Evolutionary conservation across 768 basidiomycete species (phyloP).

Genomic region (Auricularia sp.): DNA sequence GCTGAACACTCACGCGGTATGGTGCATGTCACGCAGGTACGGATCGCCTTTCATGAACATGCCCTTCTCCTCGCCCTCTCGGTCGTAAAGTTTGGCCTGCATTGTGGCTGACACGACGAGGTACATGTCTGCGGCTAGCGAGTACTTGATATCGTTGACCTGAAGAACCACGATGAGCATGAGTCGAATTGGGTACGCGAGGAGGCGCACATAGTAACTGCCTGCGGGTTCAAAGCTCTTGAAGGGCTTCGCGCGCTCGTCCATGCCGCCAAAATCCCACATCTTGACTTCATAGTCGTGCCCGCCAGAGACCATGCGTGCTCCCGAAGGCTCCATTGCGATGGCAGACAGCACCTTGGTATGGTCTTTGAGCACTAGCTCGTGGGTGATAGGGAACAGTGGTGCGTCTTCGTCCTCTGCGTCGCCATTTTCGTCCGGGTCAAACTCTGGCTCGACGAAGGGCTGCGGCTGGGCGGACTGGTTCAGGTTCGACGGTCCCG

Average conservation of each 20-base stretch:
- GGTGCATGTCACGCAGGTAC: slow-evolving; percentile 97
- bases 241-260: slow-evolving; percentile 77
- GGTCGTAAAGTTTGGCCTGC: slow-evolving; percentile 81
- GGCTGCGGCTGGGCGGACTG: slow-evolving; percentile 19
- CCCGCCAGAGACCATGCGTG: slow-evolving; percentile 80
- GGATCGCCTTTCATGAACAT: slow-evolving; percentile 90
- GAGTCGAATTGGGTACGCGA: neutral
- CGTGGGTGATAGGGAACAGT: slow-evolving; percentile 80
- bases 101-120: slow-evolving; percentile 81
- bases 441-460: slow-evolving; percentile 30
- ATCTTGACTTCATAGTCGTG: slow-evolving; percentile 97
- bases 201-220: slow-evolving; percentile 67
- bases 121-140: slow-evolving; percentile 75
- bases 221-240: slow-evolving; percentile 93
- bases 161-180: slow-evolving; percentile 21
- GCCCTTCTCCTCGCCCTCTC: slow-evolving; percentile 89
- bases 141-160: slow-evolving; percentile 88
- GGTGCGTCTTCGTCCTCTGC: slow-evolving; percentile 32
- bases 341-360: slow-evolving; percentile 91
- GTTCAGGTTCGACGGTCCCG: neutral
- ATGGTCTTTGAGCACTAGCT: slow-evolving; percentile 88
- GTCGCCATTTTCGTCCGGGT: slow-evolving; percentile 19
- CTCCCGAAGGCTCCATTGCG: slow-evolving; percentile 87
- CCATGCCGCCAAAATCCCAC: slow-evolving; percentile 99
- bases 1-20: slow-evolving; percentile 68